These are phyloP conservation scores for Butyriboletus loyo DNA, from an alignment of 768 basidiomycete genomes.

Conservation along the genomic window DNA sequence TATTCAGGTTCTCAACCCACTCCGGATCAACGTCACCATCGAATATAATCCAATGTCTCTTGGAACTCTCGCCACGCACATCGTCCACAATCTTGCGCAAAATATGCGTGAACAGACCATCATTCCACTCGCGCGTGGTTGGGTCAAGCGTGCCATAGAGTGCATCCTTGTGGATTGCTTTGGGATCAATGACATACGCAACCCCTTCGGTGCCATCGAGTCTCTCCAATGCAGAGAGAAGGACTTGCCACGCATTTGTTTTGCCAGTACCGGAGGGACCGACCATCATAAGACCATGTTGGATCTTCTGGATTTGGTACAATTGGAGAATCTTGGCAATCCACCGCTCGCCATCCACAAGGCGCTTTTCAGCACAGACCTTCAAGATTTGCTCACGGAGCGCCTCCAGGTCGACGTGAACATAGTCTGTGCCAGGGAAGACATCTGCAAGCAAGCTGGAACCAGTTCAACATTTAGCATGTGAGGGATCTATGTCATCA, in stretches of 20 bases:
- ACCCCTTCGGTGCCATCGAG: slow-evolving; percentile 92
- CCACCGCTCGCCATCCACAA: slow-evolving; percentile 89
- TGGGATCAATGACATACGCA: slow-evolving; percentile 96
- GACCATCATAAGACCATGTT: slow-evolving; percentile 99
- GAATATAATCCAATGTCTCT: slow-evolving; percentile 99
- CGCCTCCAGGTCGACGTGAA: slow-evolving; percentile 83
- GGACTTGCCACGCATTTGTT: slow-evolving; percentile 94
- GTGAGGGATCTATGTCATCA: not conserved
- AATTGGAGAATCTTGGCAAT: slow-evolving; percentile 93
- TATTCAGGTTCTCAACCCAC: slow-evolving; percentile 99
- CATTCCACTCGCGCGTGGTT: slow-evolving; percentile 99
- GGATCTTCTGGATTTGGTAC: slow-evolving; percentile 99
- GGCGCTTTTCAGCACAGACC: slow-evolving; percentile 81
- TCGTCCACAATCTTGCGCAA: slow-evolving; percentile 98
- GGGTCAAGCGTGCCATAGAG: slow-evolving; percentile 95
- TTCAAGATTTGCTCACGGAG: slow-evolving; percentile 82
- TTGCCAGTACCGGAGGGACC: slow-evolving; percentile 97
- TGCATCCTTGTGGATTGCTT: slow-evolving; percentile 98
- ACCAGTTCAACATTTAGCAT: not conserved
- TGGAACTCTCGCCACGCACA: slow-evolving; percentile 94
- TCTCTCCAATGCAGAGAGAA: slow-evolving; percentile 85
- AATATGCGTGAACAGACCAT: slow-evolving; percentile 97
- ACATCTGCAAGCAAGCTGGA: slow-evolving; percentile 88
- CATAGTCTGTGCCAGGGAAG: slow-evolving; percentile 93
- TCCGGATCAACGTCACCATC: slow-evolving; percentile 99